Evolutionary conservation across 169 alveolate genomes (phyloP).

Genomic region (Plasmodium knowlesi): DNA sequence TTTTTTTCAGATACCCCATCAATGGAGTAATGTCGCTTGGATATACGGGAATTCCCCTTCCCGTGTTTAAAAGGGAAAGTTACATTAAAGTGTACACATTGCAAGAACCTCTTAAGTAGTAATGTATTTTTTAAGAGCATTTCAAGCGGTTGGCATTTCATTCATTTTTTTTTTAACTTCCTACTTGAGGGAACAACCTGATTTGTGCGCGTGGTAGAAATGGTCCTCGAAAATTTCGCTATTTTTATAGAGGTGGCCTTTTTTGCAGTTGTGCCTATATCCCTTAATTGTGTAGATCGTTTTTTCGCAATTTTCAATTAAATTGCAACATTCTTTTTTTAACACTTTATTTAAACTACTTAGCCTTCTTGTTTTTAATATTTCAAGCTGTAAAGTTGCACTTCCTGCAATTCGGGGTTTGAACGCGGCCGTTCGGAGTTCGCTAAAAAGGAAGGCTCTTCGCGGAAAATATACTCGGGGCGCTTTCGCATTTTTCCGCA

Average conservation of each 20-base stretch:
- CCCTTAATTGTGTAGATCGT: not conserved
- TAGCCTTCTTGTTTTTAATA: not conserved
- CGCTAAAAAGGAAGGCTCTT: not conserved
- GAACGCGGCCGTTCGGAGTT: not conserved
- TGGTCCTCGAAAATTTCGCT: not conserved
- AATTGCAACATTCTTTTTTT: not conserved
- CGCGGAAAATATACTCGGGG: not conserved
- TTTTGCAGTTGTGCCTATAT: not conserved
- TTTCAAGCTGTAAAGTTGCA: not conserved
- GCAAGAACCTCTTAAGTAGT: constrained; percentile 12
- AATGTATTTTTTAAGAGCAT: constrained; percentile 50
- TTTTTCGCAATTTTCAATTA: not conserved
- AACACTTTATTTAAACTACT: not conserved
- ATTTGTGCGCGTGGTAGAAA: not conserved
- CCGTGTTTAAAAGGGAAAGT: constrained; percentile 10
- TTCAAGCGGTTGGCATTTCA: constrained; percentile 22
- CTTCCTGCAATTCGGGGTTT: not conserved
- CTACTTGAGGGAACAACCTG: constrained; percentile 12
- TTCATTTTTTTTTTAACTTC: constrained; percentile 20
- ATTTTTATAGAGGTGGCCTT: constrained; percentile 4
- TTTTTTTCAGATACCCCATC: constrained; percentile 2
- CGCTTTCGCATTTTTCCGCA: not conserved
- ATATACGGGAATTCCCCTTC: constrained; percentile 2
- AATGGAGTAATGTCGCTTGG: constrained; percentile 3
- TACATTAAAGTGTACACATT: constrained; percentile 50